Percentiles rank a stretch among this genome's conserved stretches.
Evolutionary conservation across 2,329 filamentous ascomycete species (phyloP).

Genomic region (Septoria petroselini): DNA sequence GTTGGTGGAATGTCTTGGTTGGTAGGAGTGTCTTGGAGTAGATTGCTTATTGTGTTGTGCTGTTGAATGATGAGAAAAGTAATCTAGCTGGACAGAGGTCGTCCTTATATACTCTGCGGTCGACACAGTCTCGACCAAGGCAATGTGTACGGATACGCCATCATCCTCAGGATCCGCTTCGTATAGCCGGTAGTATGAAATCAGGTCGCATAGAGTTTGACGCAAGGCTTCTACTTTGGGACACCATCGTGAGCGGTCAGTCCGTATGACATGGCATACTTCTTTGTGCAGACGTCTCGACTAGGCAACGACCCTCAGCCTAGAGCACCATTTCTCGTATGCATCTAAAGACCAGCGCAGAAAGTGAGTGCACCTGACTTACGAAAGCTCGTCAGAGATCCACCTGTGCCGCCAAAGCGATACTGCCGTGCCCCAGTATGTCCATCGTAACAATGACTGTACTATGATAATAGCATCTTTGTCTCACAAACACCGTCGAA

Average conservation of each 20-base stretch:
- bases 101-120: not conserved
- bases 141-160: not conserved
- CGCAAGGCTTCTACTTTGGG: not conserved
- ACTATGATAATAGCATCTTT: too few species aligned
- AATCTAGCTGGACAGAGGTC: not conserved
- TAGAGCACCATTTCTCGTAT: not conserved
- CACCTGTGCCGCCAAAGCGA: too few species aligned
- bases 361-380: not conserved
- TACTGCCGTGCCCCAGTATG: too few species aligned
- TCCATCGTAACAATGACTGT: too few species aligned
- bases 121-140: not conserved
- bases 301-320: not conserved
- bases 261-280: not conserved
- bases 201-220: not conserved
- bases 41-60: not conserved
- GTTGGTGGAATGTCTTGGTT: slow-evolving; percentile 4
- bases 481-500: too few species aligned
- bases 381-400: not conserved
- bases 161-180: not conserved
- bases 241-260: not conserved
- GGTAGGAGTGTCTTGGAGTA: not conserved
- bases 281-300: not conserved
- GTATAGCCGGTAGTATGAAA: not conserved
- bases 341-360: not conserved
- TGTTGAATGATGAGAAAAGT: not conserved